Percentiles rank a stretch among this genome's conserved stretches.
These are phyloP conservation scores for Metarhizium album DNA, from an alignment of 2,329 filamentous ascomycete genomes.

Conservation along the genomic window DNA sequence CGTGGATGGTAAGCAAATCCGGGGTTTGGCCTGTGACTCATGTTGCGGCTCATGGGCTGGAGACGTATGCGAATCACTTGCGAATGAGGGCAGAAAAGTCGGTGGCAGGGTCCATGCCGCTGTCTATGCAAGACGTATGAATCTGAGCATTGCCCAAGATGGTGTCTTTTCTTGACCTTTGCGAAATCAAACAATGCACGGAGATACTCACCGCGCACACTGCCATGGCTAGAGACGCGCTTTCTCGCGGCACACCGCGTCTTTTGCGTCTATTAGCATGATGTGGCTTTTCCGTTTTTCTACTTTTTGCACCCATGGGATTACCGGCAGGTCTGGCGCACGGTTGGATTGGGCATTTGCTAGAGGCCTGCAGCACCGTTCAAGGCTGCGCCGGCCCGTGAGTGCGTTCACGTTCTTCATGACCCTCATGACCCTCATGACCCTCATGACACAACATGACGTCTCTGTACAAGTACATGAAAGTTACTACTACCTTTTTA, in stretches of 20 bases:
- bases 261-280: background rate
- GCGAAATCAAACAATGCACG: background rate
- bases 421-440: background rate
- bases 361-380: background rate
- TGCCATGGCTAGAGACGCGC: background rate
- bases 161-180: background rate
- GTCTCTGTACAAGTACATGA: background rate
- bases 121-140: background rate
- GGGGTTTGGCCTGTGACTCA: constrained; percentile 74
- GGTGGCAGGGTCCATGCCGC: constrained; percentile 28
- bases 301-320: background rate
- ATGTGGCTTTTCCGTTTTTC: background rate
- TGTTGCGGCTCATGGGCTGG: constrained; percentile 44
- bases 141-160: background rate
- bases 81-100: constrained; percentile 43
- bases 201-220: background rate
- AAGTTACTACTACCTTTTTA: background rate
- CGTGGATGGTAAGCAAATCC: constrained; percentile 78
- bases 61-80: constrained; percentile 43
- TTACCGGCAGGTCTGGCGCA: background rate
- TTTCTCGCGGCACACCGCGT: background rate
- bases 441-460: background rate
- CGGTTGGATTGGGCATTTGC: background rate
- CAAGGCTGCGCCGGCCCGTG: background rate
- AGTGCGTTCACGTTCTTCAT: background rate